Evolutionary conservation across 176 grass and related monocot species (phyloP).

Genomic region (Triticum dicoccoides): DNA sequence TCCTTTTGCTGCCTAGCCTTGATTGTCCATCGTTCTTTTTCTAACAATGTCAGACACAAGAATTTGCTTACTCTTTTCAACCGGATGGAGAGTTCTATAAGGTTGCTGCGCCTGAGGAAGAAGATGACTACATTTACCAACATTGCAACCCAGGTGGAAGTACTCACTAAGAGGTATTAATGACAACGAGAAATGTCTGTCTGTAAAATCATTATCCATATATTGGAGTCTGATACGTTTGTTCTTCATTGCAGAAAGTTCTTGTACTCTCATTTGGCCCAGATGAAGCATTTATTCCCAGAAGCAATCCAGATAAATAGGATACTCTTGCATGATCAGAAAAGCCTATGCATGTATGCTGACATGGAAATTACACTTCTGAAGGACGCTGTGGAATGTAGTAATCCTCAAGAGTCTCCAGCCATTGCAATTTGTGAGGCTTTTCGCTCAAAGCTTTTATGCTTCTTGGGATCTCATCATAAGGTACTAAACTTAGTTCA

Average conservation of each 20-base stretch:
- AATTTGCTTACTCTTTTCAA: constrained; percentile 72
- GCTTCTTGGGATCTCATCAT: constrained; percentile 53
- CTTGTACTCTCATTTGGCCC: constrained; percentile 60
- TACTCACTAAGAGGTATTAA: constrained; percentile 83
- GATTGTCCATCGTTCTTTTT: constrained; percentile 27
- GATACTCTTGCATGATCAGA: constrained; percentile 73
- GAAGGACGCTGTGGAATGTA: constrained; percentile 49
- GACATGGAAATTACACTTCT: constrained; percentile 85
- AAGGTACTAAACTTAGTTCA: constrained; percentile 60
- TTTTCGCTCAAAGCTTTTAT: constrained; percentile 76
- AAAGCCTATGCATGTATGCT: constrained; percentile 74
- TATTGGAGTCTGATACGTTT: constrained; percentile 2
- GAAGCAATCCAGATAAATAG: constrained; percentile 83
- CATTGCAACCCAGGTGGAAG: constrained; percentile 72
- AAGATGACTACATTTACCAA: constrained; percentile 68
- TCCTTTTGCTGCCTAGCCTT: not conserved
- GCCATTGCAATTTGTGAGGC: constrained; percentile 61
- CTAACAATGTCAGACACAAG: constrained; percentile 43
- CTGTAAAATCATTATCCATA: not conserved
- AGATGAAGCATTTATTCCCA: constrained; percentile 88
- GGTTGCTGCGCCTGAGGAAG: constrained; percentile 74
- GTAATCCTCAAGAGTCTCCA: constrained; percentile 44
- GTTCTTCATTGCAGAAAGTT: constrained; percentile 61
- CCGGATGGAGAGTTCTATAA: constrained; percentile 82
- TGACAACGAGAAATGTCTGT: not conserved